Conservation (phyloP, 345 rosid genomes). For the Salix arbutifolia region DNA sequence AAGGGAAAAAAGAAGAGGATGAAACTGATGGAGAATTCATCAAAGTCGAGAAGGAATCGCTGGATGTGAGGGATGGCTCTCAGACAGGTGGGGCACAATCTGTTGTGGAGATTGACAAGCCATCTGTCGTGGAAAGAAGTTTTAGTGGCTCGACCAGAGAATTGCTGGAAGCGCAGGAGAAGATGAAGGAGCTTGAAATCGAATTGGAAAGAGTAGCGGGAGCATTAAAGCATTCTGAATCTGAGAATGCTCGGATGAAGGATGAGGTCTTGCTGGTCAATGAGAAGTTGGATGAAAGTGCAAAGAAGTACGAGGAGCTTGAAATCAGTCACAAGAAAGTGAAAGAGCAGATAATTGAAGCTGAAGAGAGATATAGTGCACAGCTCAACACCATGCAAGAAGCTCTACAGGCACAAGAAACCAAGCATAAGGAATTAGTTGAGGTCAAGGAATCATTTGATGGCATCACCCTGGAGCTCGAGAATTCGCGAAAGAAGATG, state of each 20-base stretch:
- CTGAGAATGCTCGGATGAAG: constrained; percentile 51
- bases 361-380: constrained; percentile 51
- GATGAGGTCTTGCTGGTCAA: constrained; percentile 50
- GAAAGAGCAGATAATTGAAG: constrained; percentile 64
- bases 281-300: constrained; percentile 55
- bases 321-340: constrained; percentile 55
- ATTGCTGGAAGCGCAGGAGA: constrained; percentile 77
- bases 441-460: constrained; percentile 76
- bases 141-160: constrained; percentile 58
- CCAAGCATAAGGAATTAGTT: constrained; percentile 63
- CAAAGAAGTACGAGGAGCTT: constrained; percentile 59
- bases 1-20: constrained; percentile 69
- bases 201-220: constrained; percentile 70
- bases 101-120: constrained; percentile 23
- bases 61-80: constrained; percentile 54
- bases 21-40: constrained; percentile 85
- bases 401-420: constrained; percentile 62
- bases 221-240: constrained; percentile 63
- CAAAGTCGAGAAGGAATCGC: constrained; percentile 81
- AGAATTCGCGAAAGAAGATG: constrained; percentile 58
- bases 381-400: constrained; percentile 60
- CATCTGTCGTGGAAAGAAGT: constrained; percentile 41
- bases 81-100: constrained; percentile 20
- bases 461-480: constrained; percentile 57
- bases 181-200: constrained; percentile 64